Evolutionary conservation across 176 grass and related monocot species (phyloP).

Genomic region (Neostapfia colusana): DNA sequence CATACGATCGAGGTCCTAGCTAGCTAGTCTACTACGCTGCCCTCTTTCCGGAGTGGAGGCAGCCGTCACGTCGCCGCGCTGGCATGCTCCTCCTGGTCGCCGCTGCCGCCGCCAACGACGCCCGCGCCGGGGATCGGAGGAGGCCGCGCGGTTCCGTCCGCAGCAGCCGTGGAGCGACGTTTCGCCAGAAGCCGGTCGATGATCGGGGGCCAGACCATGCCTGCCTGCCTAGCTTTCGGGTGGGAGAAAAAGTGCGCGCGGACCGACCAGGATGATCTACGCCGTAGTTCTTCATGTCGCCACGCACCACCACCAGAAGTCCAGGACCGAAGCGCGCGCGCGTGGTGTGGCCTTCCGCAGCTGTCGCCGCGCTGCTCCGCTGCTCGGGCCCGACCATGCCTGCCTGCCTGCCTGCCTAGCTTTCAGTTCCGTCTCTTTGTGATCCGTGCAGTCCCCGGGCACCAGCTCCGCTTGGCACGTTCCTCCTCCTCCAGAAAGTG

Average conservation of each 20-base stretch:
- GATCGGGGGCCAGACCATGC: no score
- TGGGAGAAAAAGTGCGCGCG: neutral
- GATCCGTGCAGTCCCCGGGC: neutral
- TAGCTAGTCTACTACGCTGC: neutral
- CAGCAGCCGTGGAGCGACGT: no score
- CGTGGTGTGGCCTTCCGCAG: neutral
- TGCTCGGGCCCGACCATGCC: no score
- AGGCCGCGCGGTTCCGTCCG: neutral
- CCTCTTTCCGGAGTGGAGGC: constrained; percentile 4
- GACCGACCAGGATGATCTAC: neutral
- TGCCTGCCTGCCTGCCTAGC: no score
- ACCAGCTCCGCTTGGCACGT: constrained; percentile 3
- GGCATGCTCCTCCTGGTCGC: constrained; percentile 11
- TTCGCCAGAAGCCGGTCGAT: no score
- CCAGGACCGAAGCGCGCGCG: no score
- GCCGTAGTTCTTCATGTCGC: neutral
- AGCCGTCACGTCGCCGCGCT: constrained; percentile 44
- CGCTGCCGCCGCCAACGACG: neutral
- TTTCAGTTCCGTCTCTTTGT: neutral
- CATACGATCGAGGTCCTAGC: constrained; percentile 5
- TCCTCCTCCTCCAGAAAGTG: constrained; percentile 10
- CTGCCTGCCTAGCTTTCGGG: constrained; percentile 23
- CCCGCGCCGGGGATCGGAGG: neutral
- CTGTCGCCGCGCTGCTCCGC: neutral
- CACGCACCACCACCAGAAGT: neutral